Evolutionary conservation across 2,329 filamentous ascomycete species (phyloP), one percentile per base, ranked within the genome.

Genomic region (Aspergillus sp.): DNA sequence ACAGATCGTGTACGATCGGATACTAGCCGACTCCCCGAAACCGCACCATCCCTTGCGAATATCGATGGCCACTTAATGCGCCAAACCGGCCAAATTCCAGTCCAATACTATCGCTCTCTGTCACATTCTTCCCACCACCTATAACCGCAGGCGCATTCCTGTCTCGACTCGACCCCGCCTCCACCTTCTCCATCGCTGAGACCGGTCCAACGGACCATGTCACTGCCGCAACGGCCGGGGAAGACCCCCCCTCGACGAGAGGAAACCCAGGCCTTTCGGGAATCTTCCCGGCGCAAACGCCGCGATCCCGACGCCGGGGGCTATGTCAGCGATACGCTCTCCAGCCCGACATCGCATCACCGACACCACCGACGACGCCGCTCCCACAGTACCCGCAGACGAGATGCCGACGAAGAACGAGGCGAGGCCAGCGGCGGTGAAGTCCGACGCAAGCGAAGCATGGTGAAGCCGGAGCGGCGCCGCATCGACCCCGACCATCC

Each of bases 401-500:
- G 66, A 53, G 63, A 65, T 13, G 63, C 61, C 51, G 82, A 84
- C 53, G 74, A 75, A 49, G 81, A 83, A 55, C 78, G 79, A 45
- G 79, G 81, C 61, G 77, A 82, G 65, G 66, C 72, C 9, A 42
- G 40, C 16, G 64, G 71, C 19, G 64, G 56, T 16, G 82, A 84
- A 14, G 61, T 86, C 52, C 71, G 73, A 55, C 85, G 92, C 62
- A 97, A 97, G 74, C 85, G 88, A 69, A 96, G 90, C 71, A 78
- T 99, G 58, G 86, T 99, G 66, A 82, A 89, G 56, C 94, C 94
- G 1, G 94, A 99, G 74, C 84, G 94, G 60, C 88, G 88, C 65
- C 84, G 88, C 61, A 90, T 95, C 61, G 88, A 92, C 62, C 85
- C 82, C 58, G 88, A 92, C 62, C 91, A 97, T 69, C 91, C 92